These are phyloP conservation scores for Blastocystis sp. DNA, from an alignment of 352 stramenopile genomes.

Conservation along the genomic window DNA sequence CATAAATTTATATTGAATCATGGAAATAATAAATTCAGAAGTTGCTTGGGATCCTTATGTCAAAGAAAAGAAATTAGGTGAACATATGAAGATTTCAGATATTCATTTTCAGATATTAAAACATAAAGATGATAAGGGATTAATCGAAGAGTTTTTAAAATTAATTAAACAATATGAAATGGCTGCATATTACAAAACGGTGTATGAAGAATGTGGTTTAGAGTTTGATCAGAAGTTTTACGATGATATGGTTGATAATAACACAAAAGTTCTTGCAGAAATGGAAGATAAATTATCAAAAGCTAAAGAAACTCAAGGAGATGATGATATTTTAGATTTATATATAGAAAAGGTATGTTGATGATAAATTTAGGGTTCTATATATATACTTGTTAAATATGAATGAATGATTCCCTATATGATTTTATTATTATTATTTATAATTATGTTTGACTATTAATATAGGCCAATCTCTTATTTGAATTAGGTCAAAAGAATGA, in stretches of 20 bases:
- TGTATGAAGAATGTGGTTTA: slow-evolving; percentile 19
- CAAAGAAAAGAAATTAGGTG: slow-evolving; percentile 34
- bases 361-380: too few species aligned
- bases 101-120: slow-evolving; percentile 19
- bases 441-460: too few species aligned
- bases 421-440: too few species aligned
- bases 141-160: slow-evolving; percentile 24
- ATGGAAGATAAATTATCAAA: slow-evolving; percentile 4
- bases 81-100: slow-evolving; percentile 23
- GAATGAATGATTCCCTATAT: too few species aligned
- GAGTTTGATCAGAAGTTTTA: slow-evolving; percentile 7
- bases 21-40: too few species aligned
- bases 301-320: slow-evolving; percentile 19
- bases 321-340: slow-evolving; percentile 30
- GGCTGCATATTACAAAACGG: slow-evolving; percentile 25
- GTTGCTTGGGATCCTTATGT: slow-evolving; percentile 29
- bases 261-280: slow-evolving; percentile 18
- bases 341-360: slow-evolving; percentile 9
- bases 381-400: too few species aligned
- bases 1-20: too few species aligned
- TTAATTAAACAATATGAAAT: slow-evolving; percentile 24
- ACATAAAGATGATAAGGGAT: not conserved
- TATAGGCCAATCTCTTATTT: too few species aligned
- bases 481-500: too few species aligned
- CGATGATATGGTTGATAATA: slow-evolving; percentile 18